Evolutionary conservation across 2,329 filamentous ascomycete species (phyloP), one percentile per base, ranked within the genome.

Genomic region (Diatrype stigma): DNA sequence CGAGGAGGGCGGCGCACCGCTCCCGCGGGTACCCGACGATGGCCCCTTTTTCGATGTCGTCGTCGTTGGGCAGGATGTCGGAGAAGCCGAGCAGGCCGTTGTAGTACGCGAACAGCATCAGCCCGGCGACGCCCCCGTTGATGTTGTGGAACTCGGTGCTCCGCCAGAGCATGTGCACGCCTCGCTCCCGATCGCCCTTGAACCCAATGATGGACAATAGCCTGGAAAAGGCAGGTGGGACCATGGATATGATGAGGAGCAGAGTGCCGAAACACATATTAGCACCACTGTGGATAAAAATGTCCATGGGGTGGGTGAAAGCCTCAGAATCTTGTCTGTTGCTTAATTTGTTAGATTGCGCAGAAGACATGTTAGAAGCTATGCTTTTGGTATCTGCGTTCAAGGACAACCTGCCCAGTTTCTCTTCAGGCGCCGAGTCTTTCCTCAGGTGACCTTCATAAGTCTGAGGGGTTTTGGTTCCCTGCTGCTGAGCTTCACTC

Each of bases 241-340:
- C 85, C 73, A 97, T 87, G 12, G 90, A 95, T n/a, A 97, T 85
- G 49, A 97, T 77, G 1, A 97, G 77, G 14, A 95, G 79, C 1
- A 97, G 73, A 30, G 95, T 80, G 3, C 94, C 94, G 62, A 92
- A 96, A 68, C 91, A 96, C 69, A 96, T 86, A 64, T 89, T 94
- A 5, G 86, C 83, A 10, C 91, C 93, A 0, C 90, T 92, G 67
- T 96, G 90, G 35, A 96, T 85, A 65, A 96, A 99, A 21, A 87
- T 72, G 67, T 97, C 93, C 17, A 93, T 81, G 0, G 89, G 84
- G 53, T 92, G 84, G 35, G 80, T 83, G 58, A 93, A 87, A 2
- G 84, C 72, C 5, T 83, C 77, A 1, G 82, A 80, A 53, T 87
- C 83, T 6, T 79, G 73, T 30, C 80, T 79, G 2, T 52, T 78